These are phyloP conservation scores for Saccharomycopsis olivae DNA, from an alignment of 805 yeast species.

Conservation along the genomic window DNA sequence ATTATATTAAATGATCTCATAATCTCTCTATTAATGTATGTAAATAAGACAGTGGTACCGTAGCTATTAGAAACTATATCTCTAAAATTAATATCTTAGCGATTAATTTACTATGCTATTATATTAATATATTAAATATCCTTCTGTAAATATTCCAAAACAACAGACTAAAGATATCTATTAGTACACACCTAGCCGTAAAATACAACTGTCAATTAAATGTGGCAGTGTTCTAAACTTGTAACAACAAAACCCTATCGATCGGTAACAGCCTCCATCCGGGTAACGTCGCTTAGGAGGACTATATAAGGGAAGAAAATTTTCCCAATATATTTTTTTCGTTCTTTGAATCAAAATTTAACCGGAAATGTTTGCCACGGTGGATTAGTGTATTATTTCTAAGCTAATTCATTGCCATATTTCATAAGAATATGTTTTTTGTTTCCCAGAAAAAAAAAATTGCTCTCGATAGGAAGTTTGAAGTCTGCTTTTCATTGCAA, in stretches of 20 bases:
- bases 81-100: too few species aligned
- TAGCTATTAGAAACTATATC: too few species aligned
- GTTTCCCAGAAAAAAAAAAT: conserved; percentile 16
- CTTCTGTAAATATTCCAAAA: too few species aligned
- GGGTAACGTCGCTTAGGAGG: neutral
- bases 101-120: too few species aligned
- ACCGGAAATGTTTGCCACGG: conserved; percentile 19
- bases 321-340: conserved; percentile 2
- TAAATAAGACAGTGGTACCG: too few species aligned
- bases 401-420: conserved; percentile 19
- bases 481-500: conserved; percentile 5
- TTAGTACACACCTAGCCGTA: neutral
- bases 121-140: too few species aligned
- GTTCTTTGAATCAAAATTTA: conserved; percentile 17
- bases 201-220: neutral
- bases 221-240: neutral
- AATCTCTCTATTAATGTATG: too few species aligned
- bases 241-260: too few species aligned
- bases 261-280: too few species aligned
- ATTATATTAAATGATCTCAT: neutral
- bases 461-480: conserved; percentile 18
- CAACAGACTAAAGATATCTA: neutral
- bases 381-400: conserved; percentile 10
- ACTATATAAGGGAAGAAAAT: neutral
- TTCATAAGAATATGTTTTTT: conserved; percentile 11